phyloP scores from a whole-genome alignment of 2,329 filamentous ascomycete species.

The Xylaria hypoxylon region DNA sequence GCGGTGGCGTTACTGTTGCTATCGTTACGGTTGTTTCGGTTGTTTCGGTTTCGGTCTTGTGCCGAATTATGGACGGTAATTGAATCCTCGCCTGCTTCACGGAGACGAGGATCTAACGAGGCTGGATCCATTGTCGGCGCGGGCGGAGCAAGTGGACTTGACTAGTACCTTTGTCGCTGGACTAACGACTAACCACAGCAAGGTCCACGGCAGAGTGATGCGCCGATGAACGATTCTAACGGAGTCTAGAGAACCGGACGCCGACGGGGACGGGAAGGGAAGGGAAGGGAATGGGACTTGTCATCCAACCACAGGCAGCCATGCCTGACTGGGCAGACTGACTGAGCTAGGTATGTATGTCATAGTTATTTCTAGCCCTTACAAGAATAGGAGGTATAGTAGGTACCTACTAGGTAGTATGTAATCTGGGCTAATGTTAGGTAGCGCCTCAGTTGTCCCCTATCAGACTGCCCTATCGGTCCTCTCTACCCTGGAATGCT shows the following conservation, averaged over 20 bases:
- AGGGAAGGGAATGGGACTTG: not conserved
- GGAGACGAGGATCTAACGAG: slow-evolving; percentile 49
- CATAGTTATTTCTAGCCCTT: no score
- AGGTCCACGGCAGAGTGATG: slow-evolving; percentile 33
- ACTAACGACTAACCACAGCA: slow-evolving; percentile 17
- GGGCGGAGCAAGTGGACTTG: slow-evolving; percentile 19
- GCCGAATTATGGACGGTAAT: slow-evolving; percentile 42
- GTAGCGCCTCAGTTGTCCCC: no score
- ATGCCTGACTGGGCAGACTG: no score
- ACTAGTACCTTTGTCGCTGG: slow-evolving; percentile 24
- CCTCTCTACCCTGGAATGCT: no score
- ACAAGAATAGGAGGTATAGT: no score
- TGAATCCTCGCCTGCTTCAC: slow-evolving; percentile 45
- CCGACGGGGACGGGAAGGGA: slow-evolving; percentile 28
- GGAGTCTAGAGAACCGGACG: slow-evolving; percentile 37
- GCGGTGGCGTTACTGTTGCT: not conserved
- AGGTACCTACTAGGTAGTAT: no score
- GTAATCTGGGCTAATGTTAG: no score
- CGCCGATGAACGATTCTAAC: slow-evolving; percentile 32
- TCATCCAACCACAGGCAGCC: slow-evolving; percentile 7
- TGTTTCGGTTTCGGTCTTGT: not conserved
- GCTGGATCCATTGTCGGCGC: slow-evolving; percentile 45
- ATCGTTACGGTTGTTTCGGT: not conserved
- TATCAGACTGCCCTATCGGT: no score
- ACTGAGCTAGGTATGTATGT: no score